These are phyloP conservation scores for Pichia sp. DNA, from an alignment of 1,139 yeast genomes.

Conservation along the genomic window DNA sequence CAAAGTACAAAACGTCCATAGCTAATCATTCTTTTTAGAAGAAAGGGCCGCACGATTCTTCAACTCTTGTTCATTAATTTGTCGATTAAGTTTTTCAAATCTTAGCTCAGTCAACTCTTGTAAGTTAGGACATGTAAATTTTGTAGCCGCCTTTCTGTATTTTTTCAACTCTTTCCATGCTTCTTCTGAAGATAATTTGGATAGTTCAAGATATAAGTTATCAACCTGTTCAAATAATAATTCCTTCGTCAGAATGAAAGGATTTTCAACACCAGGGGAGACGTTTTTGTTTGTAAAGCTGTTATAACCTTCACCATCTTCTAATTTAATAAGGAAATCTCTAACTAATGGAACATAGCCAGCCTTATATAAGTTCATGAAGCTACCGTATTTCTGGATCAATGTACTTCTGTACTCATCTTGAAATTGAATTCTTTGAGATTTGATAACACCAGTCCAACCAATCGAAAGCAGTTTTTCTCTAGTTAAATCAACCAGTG, in stretches of 20 bases:
- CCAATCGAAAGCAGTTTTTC: slow-evolving; percentile 66
- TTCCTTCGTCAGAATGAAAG: slow-evolving; percentile 40
- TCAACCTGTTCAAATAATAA: slow-evolving; percentile 41
- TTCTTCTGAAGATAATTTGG: slow-evolving; percentile 36
- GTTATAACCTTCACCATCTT: slow-evolving; percentile 76
- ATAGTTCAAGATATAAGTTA: slow-evolving; percentile 18
- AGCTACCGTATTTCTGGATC: slow-evolving; percentile 68
- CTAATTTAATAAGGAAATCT: slow-evolving; percentile 52
- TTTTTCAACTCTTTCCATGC: slow-evolving; percentile 45
- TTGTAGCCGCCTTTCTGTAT: slow-evolving; percentile 59
- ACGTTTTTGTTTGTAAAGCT: slow-evolving; percentile 17
- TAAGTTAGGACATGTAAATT: slow-evolving; percentile 41
- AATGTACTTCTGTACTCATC: slow-evolving; percentile 60
- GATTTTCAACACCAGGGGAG: slow-evolving; percentile 27
- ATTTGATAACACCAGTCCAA: slow-evolving; percentile 87
- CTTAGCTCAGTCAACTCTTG: slow-evolving; percentile 36
- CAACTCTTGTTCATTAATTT: slow-evolving; percentile 4
- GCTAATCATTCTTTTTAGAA: neutral
- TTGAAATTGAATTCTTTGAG: slow-evolving; percentile 63
- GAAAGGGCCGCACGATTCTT: neutral
- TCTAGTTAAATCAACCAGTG: slow-evolving; percentile 27
- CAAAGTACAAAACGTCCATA: neutral
- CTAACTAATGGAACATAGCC: slow-evolving; percentile 59
- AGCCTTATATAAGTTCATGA: slow-evolving; percentile 67
- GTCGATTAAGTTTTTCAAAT: slow-evolving; percentile 30